Conservation (phyloP, 345 rosid species). For the Moricandia moricandioides region DNA sequence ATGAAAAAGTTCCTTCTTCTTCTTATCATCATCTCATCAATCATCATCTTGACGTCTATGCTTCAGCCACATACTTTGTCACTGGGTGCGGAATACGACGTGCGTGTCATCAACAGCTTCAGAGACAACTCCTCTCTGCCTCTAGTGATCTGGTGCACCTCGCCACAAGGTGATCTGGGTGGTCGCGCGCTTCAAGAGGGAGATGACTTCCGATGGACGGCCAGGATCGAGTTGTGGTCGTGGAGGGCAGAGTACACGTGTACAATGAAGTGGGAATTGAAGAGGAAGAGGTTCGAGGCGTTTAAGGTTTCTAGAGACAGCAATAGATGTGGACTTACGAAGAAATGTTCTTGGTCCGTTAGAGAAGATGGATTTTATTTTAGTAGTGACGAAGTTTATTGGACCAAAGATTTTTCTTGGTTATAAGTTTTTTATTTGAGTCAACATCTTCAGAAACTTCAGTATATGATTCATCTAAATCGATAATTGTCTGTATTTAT, state of each 20-base stretch:
- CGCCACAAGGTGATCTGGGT: conserved; percentile 63
- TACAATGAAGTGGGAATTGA: conserved; percentile 73
- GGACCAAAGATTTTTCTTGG: conserved; percentile 90
- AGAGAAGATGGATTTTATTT: conserved; percentile 88
- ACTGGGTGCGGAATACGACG: conserved; percentile 50
- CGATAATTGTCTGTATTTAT: too few species aligned
- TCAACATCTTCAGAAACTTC: background rate
- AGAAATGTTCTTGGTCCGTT: conserved; percentile 82
- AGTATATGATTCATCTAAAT: background rate
- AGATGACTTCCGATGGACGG: conserved; percentile 79
- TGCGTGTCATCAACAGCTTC: conserved; percentile 84
- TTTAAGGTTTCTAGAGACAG: conserved; percentile 59
- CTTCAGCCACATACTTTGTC: conserved; percentile 38
- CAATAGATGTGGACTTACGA: conserved; percentile 53
- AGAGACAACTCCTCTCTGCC: conserved; percentile 81
- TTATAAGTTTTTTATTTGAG: background rate
- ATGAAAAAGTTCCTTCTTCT: conserved; percentile 24
- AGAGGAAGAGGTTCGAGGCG: conserved; percentile 59
- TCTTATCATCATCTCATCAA: conserved; percentile 22
- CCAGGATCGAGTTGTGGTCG: conserved; percentile 48
- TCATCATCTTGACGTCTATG: conserved; percentile 37
- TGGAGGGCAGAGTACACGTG: conserved; percentile 43
- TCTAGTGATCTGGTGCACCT: conserved; percentile 82
- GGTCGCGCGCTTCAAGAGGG: conserved; percentile 95
- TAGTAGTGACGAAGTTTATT: conserved; percentile 70